A percentile compares a stretch with the other conserved stretches of the same genome.
Conservation (phyloP, 345 rosid genomes). For the Moricandia moricandioides region DNA sequence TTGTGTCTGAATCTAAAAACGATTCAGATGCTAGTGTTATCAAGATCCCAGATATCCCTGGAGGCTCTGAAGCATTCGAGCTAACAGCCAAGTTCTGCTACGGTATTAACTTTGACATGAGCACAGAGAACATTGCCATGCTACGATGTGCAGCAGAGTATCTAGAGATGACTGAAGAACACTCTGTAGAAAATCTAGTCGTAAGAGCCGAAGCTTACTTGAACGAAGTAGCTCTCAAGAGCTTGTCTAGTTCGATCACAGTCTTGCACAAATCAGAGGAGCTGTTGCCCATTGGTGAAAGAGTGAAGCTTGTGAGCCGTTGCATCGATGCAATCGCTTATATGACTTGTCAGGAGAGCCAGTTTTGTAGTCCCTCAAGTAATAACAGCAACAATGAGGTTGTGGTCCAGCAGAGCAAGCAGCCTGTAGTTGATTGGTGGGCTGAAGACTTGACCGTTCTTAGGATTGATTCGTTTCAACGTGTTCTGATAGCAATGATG, state of each 20-base stretch:
- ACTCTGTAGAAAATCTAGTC: slow-evolving; percentile 64
- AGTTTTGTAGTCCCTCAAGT: slow-evolving; percentile 44
- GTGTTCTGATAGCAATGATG: slow-evolving; percentile 79
- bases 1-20: slow-evolving; percentile 52
- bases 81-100: slow-evolving; percentile 89
- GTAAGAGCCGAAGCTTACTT: slow-evolving; percentile 74
- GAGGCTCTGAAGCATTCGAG: slow-evolving; percentile 78
- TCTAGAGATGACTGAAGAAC: slow-evolving; percentile 88
- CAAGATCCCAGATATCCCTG: slow-evolving; percentile 59
- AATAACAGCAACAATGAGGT: slow-evolving; percentile 43
- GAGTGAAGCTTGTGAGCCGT: slow-evolving; percentile 67
- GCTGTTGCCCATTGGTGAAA: slow-evolving; percentile 63
- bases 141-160: slow-evolving; percentile 82
- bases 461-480: slow-evolving; percentile 75
- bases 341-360: slow-evolving; percentile 70
- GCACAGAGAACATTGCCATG: slow-evolving; percentile 70
- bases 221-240: slow-evolving; percentile 70
- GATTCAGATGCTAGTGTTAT: slow-evolving; percentile 58
- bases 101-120: slow-evolving; percentile 84
- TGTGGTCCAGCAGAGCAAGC: slow-evolving; percentile 22
- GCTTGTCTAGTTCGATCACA: slow-evolving; percentile 65
- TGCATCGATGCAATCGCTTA: slow-evolving; percentile 82
- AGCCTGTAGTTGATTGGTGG: slow-evolving; percentile 84
- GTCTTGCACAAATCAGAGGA: slow-evolving; percentile 59
- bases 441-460: slow-evolving; percentile 82